Base-by-base conservation (phyloP, 768 basidiomycete species). In the Psilocybe azurescens region DNA sequence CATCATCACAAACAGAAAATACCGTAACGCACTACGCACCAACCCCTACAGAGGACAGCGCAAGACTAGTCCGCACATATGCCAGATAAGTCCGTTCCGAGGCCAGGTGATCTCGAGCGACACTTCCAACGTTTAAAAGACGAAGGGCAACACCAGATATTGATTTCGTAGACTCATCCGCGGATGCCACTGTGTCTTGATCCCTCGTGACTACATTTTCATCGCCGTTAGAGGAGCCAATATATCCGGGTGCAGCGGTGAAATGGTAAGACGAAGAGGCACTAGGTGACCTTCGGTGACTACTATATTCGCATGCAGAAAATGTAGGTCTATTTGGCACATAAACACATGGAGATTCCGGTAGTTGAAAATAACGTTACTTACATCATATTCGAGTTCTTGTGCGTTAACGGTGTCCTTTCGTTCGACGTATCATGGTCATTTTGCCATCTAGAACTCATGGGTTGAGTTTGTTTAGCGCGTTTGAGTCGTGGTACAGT, bases 51-150 rank as follows among this genome's bases (percentile, higher is more conserved):
- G 82, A 78, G 2, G 83, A 77, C 14, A 85, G 72, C 1, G 81
- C 80, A 33, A 87, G 73, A 67, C 85, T 86, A 3, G 85, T 87
- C 20, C 86, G 78, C 36, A 85, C 75, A 59, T 86, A 87, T 8
- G 85, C 84, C 13, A 87, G 73, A 63, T 81, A 86, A 6, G 86
- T 87, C 53, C 85, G 72, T 63, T 87, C 85, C n/a, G 79, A 81
- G 0, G 86, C 85, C 0, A 87, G 73, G 67, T 87, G 86, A 65
- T 86, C 85, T 36, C 85, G 73, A 2, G 85, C 85, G 5, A 85
- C 83, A 53, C 79, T 85, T 14, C 86, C 86, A 20, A 72, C 75
- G 66, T 87, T 86, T 63, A 81, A 75, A 8, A 86, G 75, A 2
- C 46, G 55, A 18, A 70, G 50, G 16, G 62, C 24, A 11, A 67